Conservation (phyloP, 805 yeast genomes). For the Naumovozyma castellii region DNA sequence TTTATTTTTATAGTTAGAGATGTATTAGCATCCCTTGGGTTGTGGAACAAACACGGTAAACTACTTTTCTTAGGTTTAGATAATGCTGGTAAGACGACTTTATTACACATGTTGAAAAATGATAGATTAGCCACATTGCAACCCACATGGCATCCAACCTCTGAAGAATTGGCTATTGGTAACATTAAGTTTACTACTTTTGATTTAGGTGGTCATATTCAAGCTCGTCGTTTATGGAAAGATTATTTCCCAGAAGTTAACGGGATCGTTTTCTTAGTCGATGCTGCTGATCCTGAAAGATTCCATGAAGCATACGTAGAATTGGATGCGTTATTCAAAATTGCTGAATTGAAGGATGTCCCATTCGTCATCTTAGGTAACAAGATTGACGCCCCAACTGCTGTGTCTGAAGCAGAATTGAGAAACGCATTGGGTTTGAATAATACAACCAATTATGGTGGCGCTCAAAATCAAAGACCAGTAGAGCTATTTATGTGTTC, state of each 20-base stretch:
- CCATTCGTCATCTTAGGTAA: slow-evolving; percentile 94
- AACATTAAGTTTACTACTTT: slow-evolving; percentile 94
- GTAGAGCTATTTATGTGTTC: slow-evolving; percentile 96
- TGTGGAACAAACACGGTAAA: slow-evolving; percentile 93
- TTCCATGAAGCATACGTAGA: slow-evolving; percentile 92
- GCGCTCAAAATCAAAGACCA: slow-evolving; percentile 68
- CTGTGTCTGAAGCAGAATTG: slow-evolving; percentile 90
- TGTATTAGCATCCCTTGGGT: slow-evolving; percentile 66
- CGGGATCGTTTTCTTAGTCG: slow-evolving; percentile 93
- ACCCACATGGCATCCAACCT: slow-evolving; percentile 97
- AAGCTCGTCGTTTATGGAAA: slow-evolving; percentile 98
- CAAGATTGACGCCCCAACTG: slow-evolving; percentile 89
- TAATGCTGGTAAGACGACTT: slow-evolving; percentile 94
- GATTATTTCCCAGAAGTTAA: slow-evolving; percentile 99
- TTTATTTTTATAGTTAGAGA: slow-evolving; percentile 45
- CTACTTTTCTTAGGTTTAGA: slow-evolving; percentile 91
- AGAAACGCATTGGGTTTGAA: slow-evolving; percentile 82
- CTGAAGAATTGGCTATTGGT: slow-evolving; percentile 96
- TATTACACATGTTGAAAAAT: slow-evolving; percentile 78
- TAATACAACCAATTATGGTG: slow-evolving; percentile 76
- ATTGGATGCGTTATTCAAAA: slow-evolving; percentile 83
- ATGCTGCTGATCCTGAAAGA: slow-evolving; percentile 94
- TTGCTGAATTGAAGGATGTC: slow-evolving; percentile 81
- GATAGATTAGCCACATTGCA: slow-evolving; percentile 96
- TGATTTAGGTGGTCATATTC: slow-evolving; percentile 97